Base-by-base conservation (phyloP, 192 early-diverging fungal species). In the Spizellomyces punctatus region DNA sequence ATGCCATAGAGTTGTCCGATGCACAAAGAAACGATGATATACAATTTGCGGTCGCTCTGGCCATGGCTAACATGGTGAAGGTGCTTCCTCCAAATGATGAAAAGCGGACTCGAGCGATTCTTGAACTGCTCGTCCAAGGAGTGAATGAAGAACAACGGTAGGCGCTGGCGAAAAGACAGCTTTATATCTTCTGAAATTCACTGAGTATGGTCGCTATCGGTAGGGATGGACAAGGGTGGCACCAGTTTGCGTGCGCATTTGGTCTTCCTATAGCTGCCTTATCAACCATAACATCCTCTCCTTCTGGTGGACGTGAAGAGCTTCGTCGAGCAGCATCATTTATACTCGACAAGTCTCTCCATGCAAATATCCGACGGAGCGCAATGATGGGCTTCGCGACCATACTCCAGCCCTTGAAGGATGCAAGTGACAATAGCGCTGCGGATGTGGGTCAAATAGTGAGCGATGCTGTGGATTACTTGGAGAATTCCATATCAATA, bases 11-110 rank as follows among this genome's bases (percentile, higher is more conserved):
- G 8, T 36, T 36, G 27, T 36, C 27, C 27, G 27, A 36, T 36
- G 27, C 27, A 36, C 27, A 36, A 36, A 36, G 27, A 36, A 64
- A 57, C 64, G 72, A 74, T 55, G 72, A 74, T 36, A 55, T 74
- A 12, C 54, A 66, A 21, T 74, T 66, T 47, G 72, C 72, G 14
- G 72, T 67, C 2, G 22, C n/a, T 21, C 12, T 74, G 8, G 64
- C 64, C 8, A 17, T 74, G 10, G 47, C 36, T 41, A 12, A 12
- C 41, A 43, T 74, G 21, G 56, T 47, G 10, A 66, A 60, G 21
- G 54, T 46, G 3, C 36, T 74, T 22, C 64, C 58, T 16, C 17
- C 72, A 19, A 67, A 48, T 19, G 72, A 74, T 46, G 64, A 74
- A 46, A 7, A 16, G 50, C 47, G 71, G 19, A 6, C 47, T n/a